Evolutionary conservation across 2,329 filamentous ascomycete species (phyloP).

Genomic region (Penicillium sp.): DNA sequence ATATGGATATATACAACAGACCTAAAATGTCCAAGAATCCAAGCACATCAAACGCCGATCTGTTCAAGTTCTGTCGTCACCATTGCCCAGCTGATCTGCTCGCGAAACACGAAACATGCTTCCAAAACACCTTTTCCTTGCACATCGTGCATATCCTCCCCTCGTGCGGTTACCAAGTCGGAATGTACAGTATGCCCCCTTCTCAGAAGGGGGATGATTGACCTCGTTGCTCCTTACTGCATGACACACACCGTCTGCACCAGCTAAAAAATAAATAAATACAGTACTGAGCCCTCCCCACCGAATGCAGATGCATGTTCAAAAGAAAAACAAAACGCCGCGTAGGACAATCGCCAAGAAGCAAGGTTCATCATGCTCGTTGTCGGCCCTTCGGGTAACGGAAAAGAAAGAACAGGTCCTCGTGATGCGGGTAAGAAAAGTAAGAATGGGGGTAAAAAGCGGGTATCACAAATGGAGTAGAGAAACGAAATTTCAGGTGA

Average conservation of each 20-base stretch:
- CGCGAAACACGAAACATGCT: background rate
- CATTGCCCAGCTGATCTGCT: background rate
- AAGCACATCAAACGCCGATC: constrained; percentile 1
- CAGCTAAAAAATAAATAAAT: constrained; percentile 3
- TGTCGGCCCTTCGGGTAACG: constrained; percentile 7
- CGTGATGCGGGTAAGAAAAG: background rate
- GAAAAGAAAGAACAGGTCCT: background rate
- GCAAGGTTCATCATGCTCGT: constrained; percentile 15
- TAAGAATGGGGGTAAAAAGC: constrained; percentile 3
- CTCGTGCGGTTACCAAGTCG: background rate
- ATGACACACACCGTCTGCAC: constrained; percentile 5
- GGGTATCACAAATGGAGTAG: constrained; percentile 20
- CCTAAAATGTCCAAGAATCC: background rate
- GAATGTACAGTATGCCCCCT: constrained; percentile 1
- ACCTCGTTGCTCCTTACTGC: constrained; percentile 5
- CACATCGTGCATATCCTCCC: background rate
- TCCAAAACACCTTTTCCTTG: background rate
- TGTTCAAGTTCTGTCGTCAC: constrained; percentile 3
- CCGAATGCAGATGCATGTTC: constrained; percentile 18
- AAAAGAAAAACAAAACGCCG: constrained; percentile 16
- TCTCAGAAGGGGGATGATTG: background rate
- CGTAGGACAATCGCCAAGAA: constrained; percentile 17
- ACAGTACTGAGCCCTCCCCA: background rate
- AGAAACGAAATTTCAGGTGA: constrained; percentile 47
- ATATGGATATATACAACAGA: constrained; percentile 10